These are phyloP conservation scores for Euphorbia lathyris DNA, from an alignment of 345 rosid species.

Conservation along the genomic window DNA sequence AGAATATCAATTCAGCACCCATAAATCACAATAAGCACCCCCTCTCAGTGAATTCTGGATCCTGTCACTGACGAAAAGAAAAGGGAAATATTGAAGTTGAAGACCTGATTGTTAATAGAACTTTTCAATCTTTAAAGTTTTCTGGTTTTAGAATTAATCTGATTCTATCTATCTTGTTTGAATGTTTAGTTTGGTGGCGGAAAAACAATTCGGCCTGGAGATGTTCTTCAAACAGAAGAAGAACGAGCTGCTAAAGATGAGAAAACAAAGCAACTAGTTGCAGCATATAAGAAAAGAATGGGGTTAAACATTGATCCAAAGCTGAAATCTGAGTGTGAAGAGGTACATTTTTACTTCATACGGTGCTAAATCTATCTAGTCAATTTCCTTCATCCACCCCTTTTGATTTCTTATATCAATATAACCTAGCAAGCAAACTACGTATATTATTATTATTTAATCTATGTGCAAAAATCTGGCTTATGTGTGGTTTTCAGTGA, in stretches of 20 bases:
- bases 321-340: constrained; percentile 73
- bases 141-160: constrained; percentile 1
- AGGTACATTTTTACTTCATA: constrained; percentile 41
- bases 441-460: too few relatives aligned
- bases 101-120: not conserved
- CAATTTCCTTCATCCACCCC: too few relatives aligned
- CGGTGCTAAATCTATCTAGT: not conserved
- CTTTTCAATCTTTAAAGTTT: constrained; percentile 2
- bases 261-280: constrained; percentile 53
- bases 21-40: too few relatives aligned
- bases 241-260: constrained; percentile 68
- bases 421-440: too few relatives aligned
- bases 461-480: too few relatives aligned
- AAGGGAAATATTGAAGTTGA: constrained; percentile 9
- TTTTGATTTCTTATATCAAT: too few relatives aligned
- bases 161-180: constrained; percentile 10
- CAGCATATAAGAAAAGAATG: constrained; percentile 60
- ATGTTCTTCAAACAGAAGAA: constrained; percentile 68
- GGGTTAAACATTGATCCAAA: constrained; percentile 69
- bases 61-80: too few relatives aligned
- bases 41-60: too few relatives aligned
- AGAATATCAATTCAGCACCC: too few relatives aligned
- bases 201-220: constrained; percentile 74
- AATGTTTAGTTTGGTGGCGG: constrained; percentile 76
- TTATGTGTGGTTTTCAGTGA: too few relatives aligned